These are phyloP conservation scores for Kluyveromyces marxianus DNA, from an alignment of 1,139 yeast species.

Conservation along the genomic window DNA sequence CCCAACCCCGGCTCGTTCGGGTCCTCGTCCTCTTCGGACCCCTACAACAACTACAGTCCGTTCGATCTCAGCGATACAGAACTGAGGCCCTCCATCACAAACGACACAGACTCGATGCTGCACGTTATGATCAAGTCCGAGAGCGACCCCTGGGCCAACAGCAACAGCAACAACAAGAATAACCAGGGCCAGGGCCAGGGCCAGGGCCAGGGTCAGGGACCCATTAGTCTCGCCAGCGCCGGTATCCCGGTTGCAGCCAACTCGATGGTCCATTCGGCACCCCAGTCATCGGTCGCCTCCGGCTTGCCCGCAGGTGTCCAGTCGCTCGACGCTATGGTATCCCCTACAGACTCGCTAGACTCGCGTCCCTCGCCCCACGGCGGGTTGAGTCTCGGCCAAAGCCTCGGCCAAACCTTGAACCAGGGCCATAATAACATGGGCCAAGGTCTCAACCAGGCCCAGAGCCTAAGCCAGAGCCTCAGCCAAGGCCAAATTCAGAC, in stretches of 20 bases:
- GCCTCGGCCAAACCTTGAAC: no score
- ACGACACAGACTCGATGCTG: conserved; percentile 1
- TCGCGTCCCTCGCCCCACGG: no score
- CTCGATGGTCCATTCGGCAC: no score
- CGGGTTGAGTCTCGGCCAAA: no score
- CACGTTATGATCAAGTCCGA: conserved; percentile 1
- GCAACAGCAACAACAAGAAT: not conserved
- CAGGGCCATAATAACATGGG: no score
- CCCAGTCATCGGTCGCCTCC: not conserved
- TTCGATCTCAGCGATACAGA: conserved; percentile 4
- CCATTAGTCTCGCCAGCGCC: not conserved
- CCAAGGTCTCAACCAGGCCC: no score
- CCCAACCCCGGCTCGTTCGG: conserved; percentile 4
- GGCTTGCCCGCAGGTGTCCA: not conserved
- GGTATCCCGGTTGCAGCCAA: not conserved
- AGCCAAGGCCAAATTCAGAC: not conserved
- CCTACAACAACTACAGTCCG: conserved; percentile 6
- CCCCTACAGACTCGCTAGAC: not conserved
- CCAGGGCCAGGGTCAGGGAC: not conserved
- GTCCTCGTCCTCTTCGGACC: conserved; percentile 3
- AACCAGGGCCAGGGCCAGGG: not conserved
- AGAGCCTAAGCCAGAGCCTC: not conserved
- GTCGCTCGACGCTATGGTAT: not conserved
- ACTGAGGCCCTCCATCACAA: conserved; percentile 1
- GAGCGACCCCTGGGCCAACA: not conserved